Evolutionary conservation across 352 stramenopile species (phyloP), one percentile per base, ranked within the genome.

Genomic region (Phytophthora europaea): DNA sequence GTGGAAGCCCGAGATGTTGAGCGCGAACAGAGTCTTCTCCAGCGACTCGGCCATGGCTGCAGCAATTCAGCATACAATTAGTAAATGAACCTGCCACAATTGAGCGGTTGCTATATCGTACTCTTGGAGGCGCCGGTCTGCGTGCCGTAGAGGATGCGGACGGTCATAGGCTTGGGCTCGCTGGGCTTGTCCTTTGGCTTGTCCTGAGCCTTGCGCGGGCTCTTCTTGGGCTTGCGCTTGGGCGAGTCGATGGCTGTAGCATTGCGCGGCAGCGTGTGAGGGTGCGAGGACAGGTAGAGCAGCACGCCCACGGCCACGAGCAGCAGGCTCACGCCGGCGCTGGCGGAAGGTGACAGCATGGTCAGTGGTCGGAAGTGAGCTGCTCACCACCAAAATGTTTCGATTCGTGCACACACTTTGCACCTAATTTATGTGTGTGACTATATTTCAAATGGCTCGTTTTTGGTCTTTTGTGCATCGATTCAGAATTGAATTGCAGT

Each of bases 111-210:
- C 12, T 48, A 36, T 16, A 38, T 63, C 67, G 28, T 76, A 88
- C 82, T 75, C 76, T 92, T 94, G 36, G 91, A 91, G 4, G 87
- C 91, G 51, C 89, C 90, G 0, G 90, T 97, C 74, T 96, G 92
- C 40, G 90, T 95, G 54, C 89, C 91, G 63, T 94, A 97, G 36
- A 97, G 68, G 56, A 97, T 95, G 64, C 89, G 90, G 62, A 96
- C 84, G 10, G 89, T 79, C 62, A 82, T 61, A 31, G 67, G 65
- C 72, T 90, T 81, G 15, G 63, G 69, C 18, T 79, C 56, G 9
- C 43, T 66, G 22, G 51, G 34, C 26, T 72, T 52, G 13, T 79
- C 56, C 7, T 38, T 66, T n/a, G 51, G 28, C 26, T 72, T 58
- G 48, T 67, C 70, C 52, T 59, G 52, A 52, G 54, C 65, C 55